These are phyloP conservation scores for Vanilla planifolia DNA, from an alignment of 106 monocot species.

Conservation along the genomic window DNA sequence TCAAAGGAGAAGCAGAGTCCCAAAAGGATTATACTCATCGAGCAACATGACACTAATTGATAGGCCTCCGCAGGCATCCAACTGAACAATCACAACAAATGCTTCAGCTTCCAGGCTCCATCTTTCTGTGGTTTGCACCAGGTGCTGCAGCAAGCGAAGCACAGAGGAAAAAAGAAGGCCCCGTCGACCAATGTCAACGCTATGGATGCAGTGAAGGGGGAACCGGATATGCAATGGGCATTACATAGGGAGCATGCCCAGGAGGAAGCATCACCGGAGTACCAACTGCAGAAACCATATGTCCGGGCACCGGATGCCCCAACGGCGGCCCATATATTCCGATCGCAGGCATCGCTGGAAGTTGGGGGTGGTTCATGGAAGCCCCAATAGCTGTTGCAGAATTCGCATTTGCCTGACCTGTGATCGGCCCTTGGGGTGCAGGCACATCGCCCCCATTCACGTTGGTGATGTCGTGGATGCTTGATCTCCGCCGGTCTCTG, in stretches of 20 bases:
- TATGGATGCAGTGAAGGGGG: conserved; percentile 63
- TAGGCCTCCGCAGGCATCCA: no score
- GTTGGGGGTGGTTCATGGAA: conserved; percentile 24
- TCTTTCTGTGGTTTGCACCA: neutral
- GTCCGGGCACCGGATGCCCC: conserved; percentile 55
- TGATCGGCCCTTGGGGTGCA: conserved; percentile 46
- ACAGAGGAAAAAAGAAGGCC: no score
- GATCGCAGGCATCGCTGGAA: conserved; percentile 18
- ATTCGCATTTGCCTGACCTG: conserved; percentile 21
- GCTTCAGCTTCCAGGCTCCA: neutral
- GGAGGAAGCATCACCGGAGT: conserved; percentile 79
- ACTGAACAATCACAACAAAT: no score
- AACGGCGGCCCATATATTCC: conserved; percentile 41
- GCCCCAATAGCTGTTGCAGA: conserved; percentile 14
- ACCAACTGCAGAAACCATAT: conserved; percentile 55
- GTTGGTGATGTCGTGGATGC: conserved; percentile 88
- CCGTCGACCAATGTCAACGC: neutral
- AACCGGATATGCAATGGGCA: conserved; percentile 62
- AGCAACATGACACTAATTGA: no score
- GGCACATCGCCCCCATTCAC: conserved; percentile 35
- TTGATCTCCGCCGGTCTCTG: conserved; percentile 71
- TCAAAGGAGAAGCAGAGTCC: no score
- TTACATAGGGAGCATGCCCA: conserved; percentile 50
- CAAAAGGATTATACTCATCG: no score
- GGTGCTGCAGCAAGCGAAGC: no score